These are phyloP conservation scores for Pythium brassicae DNA, from an alignment of 352 stramenopile genomes.

Conservation along the genomic window DNA sequence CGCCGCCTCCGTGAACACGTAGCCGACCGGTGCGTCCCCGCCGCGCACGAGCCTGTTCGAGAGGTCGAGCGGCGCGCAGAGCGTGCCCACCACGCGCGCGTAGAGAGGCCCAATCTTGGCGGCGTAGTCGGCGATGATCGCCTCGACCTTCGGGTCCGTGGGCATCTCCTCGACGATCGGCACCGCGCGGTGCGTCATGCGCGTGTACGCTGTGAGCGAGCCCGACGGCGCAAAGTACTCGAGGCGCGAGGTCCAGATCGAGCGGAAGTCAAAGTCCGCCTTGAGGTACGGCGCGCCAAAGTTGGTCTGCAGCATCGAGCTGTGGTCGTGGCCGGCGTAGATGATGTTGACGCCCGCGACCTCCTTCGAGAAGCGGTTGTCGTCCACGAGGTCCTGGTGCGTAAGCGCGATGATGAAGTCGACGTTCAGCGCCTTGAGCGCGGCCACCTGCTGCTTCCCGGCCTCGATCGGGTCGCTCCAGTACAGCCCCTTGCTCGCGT, in stretches of 20 bases:
- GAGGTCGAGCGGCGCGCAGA: constrained; percentile 56
- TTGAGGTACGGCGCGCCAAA: constrained; percentile 70
- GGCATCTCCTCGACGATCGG: constrained; percentile 57
- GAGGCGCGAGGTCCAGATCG: constrained; percentile 56
- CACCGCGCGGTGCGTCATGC: constrained; percentile 50
- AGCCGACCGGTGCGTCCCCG: background rate
- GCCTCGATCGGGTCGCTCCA: constrained; percentile 61
- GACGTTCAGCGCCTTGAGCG: constrained; percentile 30
- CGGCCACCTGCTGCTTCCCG: constrained; percentile 45
- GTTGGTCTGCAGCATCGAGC: constrained; percentile 63
- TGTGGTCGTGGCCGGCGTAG: constrained; percentile 66
- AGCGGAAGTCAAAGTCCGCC: constrained; percentile 67
- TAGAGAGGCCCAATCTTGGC: constrained; percentile 34
- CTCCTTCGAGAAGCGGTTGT: constrained; percentile 64
- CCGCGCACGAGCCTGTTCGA: constrained; percentile 38
- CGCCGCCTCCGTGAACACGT: background rate
- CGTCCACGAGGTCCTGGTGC: constrained; percentile 59
- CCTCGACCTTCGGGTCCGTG: constrained; percentile 44
- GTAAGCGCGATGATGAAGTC: constrained; percentile 74
- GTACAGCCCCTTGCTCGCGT: constrained; percentile 54
- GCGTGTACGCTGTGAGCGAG: constrained; percentile 22
- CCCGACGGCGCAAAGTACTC: constrained; percentile 45
- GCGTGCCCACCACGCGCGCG: constrained; percentile 34
- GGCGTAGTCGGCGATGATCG: constrained; percentile 42
- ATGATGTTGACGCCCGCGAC: constrained; percentile 64